Conservation (phyloP, 306 rosid species). For the Medicago lupulina region DNA sequence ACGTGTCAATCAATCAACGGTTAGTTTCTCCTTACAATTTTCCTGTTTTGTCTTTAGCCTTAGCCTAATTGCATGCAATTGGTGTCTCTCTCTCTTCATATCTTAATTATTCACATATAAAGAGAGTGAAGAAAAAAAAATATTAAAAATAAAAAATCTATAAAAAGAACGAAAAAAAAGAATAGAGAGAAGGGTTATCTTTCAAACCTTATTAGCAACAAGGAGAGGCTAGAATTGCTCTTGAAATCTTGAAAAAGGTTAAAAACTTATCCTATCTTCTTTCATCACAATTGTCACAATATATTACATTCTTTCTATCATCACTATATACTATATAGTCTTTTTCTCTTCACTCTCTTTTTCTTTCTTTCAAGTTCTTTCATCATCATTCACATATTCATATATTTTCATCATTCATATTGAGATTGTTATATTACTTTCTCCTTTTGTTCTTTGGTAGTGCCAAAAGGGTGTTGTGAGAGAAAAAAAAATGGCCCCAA, state of each 20-base stretch:
- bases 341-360: constrained; percentile 9
- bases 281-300: constrained; percentile 35
- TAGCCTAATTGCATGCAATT: constrained; percentile 35
- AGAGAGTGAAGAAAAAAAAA: neutral
- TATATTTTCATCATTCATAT: constrained; percentile 4
- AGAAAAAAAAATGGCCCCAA: constrained; percentile 71
- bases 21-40: neutral
- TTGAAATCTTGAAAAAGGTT: constrained; percentile 59
- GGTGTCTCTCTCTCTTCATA: neutral
- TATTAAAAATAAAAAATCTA: neutral
- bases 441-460: neutral
- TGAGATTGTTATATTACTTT: neutral
- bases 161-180: constrained; percentile 4
- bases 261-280: constrained; percentile 79
- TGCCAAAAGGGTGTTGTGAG: neutral
- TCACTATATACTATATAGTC: neutral
- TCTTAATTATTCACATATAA: constrained; percentile 16
- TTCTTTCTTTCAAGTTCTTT: constrained; percentile 1
- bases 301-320: constrained; percentile 23
- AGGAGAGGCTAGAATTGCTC: constrained; percentile 62
- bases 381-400: constrained; percentile 22
- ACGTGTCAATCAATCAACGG: constrained; percentile 58
- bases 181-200: constrained; percentile 26
- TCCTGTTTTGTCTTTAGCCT: constrained; percentile 37
- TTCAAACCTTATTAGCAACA: constrained; percentile 54